Evolutionary conservation across 441 rosid genomes (phyloP).

Genomic region (Flueggea neowawraea): DNA sequence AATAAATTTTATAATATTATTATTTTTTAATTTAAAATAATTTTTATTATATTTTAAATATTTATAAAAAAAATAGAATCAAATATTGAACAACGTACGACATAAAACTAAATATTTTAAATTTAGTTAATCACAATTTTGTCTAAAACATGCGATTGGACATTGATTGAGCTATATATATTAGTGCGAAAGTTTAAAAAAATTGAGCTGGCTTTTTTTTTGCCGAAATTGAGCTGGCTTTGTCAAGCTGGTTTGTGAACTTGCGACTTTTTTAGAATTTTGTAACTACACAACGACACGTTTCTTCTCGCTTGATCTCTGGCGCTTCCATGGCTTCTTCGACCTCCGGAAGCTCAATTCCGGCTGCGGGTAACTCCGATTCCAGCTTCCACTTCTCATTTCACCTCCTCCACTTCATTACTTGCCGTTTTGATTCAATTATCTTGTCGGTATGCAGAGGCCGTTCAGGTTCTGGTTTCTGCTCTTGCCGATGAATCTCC

Average conservation of each 20-base stretch:
- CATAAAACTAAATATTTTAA: no score
- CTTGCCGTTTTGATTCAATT: not conserved
- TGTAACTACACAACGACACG: not conserved
- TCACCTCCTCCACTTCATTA: not conserved
- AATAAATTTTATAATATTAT: no score
- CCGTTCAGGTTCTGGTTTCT: slow-evolving; percentile 81
- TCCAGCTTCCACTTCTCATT: slow-evolving; percentile 4
- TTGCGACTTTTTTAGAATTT: no score
- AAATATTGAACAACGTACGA: no score
- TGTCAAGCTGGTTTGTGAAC: no score
- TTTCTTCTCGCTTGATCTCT: not conserved
- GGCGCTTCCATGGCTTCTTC: slow-evolving; percentile 61
- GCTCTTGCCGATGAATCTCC: slow-evolving; percentile 90
- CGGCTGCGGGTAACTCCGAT: slow-evolving; percentile 59
- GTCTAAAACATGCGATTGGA: no score
- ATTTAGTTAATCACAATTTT: no score
- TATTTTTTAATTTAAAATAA: no score
- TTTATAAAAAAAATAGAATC: no score
- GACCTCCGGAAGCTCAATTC: slow-evolving; percentile 64
- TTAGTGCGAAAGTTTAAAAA: not conserved
- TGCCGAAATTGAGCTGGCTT: not conserved
- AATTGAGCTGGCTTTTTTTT: no score
- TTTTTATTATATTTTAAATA: no score
- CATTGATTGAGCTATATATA: no score
- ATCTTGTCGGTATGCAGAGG: slow-evolving; percentile 46